phyloP scores from a whole-genome alignment of 108 stramenopile genomes.

The Cyclotella kingstonii region DNA sequence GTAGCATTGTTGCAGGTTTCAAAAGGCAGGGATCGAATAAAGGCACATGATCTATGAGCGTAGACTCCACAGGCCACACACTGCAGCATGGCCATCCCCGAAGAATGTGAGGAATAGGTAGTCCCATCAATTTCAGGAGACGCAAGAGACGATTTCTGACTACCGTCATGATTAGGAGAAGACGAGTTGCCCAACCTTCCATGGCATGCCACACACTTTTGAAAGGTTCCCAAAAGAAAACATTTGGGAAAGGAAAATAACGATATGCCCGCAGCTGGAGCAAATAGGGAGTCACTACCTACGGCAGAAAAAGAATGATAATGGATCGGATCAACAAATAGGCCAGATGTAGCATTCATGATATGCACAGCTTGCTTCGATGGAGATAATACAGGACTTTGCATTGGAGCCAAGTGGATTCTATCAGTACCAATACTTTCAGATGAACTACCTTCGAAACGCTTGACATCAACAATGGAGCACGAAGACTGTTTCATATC shows the following conservation, averaged over 20 bases:
- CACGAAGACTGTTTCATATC: too few relatives aligned
- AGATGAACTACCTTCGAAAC: too few relatives aligned
- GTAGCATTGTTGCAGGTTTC: background rate
- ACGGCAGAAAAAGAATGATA: slow-evolving; percentile 67
- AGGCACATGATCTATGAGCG: slow-evolving; percentile 74
- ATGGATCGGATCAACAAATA: slow-evolving; percentile 55
- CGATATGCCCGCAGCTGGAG: slow-evolving; percentile 16
- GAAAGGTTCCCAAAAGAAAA: slow-evolving; percentile 46
- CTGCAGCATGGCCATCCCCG: slow-evolving; percentile 39
- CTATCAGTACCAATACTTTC: too few relatives aligned
- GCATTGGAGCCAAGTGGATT: too few relatives aligned
- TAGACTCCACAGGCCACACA: slow-evolving; percentile 70
- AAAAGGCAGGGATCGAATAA: slow-evolving; percentile 6
- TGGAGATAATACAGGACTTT: slow-evolving; percentile 16
- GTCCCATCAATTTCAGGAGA: background rate
- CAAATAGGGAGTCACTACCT: background rate
- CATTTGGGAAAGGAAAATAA: slow-evolving; percentile 33
- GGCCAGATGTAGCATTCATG: slow-evolving; percentile 26
- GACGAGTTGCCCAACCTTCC: slow-evolving; percentile 36
- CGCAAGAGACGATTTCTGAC: background rate
- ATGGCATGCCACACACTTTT: slow-evolving; percentile 57
- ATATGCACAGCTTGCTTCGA: slow-evolving; percentile 27
- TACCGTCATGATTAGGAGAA: background rate
- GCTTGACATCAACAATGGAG: too few relatives aligned
- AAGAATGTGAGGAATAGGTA: slow-evolving; percentile 1